phyloP scores from a whole-genome alignment of 2,329 filamentous ascomycete species.

The Parascedosporium putredinis region DNA sequence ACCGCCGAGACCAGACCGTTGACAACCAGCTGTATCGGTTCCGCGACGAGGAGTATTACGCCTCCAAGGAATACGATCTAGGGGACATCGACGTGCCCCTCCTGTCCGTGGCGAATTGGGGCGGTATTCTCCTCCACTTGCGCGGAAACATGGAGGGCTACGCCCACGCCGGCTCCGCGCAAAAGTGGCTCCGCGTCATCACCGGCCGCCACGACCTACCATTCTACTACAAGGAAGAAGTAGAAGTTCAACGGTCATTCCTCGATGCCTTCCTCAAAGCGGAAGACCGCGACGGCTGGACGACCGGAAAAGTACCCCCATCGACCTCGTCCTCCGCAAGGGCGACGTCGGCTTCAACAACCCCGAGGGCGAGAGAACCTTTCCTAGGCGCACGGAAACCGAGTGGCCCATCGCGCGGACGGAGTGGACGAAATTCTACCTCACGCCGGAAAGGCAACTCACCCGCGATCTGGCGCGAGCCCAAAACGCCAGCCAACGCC shows the following conservation, averaged over 20 bases:
- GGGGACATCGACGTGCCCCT: constrained; percentile 57
- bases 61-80: constrained; percentile 48
- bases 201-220: constrained; percentile 61
- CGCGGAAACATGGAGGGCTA: constrained; percentile 60
- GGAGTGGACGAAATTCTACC: constrained; percentile 35
- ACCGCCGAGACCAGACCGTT: constrained; percentile 35
- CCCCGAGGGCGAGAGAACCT: constrained; percentile 46
- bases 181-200: constrained; percentile 61
- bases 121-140: constrained; percentile 58
- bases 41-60: constrained; percentile 37
- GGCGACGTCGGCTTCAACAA: constrained; percentile 56
- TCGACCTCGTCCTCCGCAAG: constrained; percentile 51
- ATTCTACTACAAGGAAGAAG: constrained; percentile 61
- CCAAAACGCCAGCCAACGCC: constrained; percentile 9
- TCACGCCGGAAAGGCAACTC: constrained; percentile 33
- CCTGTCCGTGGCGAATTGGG: constrained; percentile 60
- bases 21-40: constrained; percentile 31
- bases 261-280: constrained; percentile 61
- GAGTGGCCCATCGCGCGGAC: constrained; percentile 61
- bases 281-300: constrained; percentile 52
- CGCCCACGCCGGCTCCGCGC: constrained; percentile 48
- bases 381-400: constrained; percentile 41
- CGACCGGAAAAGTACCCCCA: constrained; percentile 40
- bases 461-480: background rate
- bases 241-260: constrained; percentile 57